Evolutionary conservation across 208 protist species (phyloP).

Genomic region (Naegleria fowleri): DNA sequence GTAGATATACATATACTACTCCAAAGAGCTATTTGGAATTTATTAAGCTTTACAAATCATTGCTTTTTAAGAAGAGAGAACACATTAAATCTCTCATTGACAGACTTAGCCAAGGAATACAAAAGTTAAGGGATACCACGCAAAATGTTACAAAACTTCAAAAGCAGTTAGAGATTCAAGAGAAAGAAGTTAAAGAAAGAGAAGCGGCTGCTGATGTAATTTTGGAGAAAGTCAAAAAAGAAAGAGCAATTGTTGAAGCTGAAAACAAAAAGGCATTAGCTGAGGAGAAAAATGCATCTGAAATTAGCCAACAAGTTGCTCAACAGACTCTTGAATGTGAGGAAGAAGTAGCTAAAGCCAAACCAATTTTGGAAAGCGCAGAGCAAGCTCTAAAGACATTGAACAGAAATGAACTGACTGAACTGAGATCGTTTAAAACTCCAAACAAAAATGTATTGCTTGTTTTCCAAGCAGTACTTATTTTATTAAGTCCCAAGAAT

Average conservation of each 20-base stretch:
- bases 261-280: slow-evolving; percentile 31
- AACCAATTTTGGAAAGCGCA: slow-evolving; percentile 40
- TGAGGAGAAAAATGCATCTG: slow-evolving; percentile 38
- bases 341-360: slow-evolving; percentile 57
- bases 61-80: slow-evolving; percentile 43
- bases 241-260: slow-evolving; percentile 33
- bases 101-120: slow-evolving; percentile 40
- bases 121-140: slow-evolving; percentile 43
- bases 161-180: slow-evolving; percentile 35
- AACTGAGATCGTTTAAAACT: slow-evolving; percentile 63
- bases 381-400: slow-evolving; percentile 59
- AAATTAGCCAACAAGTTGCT: slow-evolving; percentile 51
- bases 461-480: slow-evolving; percentile 51
- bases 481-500: slow-evolving; percentile 37
- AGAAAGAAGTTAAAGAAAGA: slow-evolving; percentile 36
- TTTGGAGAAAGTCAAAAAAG: slow-evolving; percentile 34
- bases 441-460: slow-evolving; percentile 52
- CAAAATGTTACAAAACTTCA: slow-evolving; percentile 42
- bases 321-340: slow-evolving; percentile 55
- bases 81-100: slow-evolving; percentile 36
- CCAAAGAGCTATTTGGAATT: slow-evolving; percentile 79
- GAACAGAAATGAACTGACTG: slow-evolving; percentile 65
- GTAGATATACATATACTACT: slow-evolving; percentile 77
- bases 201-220: slow-evolving; percentile 28
- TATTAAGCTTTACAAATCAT: slow-evolving; percentile 67